These are phyloP conservation scores for Trebouxia gelatinosa DNA, from an alignment of 163 green algal genomes.

Conservation along the genomic window DNA sequence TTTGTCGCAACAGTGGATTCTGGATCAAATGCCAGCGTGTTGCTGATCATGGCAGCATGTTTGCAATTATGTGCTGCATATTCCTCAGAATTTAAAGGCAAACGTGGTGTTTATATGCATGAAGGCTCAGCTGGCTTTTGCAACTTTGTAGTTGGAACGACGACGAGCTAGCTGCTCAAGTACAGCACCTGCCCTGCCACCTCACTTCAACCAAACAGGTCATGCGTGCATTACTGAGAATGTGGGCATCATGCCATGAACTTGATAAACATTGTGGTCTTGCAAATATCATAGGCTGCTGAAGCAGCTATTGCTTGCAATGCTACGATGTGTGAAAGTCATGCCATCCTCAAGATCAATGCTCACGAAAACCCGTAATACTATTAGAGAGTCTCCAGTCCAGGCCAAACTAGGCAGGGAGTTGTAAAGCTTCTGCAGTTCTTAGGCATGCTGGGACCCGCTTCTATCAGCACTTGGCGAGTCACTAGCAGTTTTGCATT, in stretches of 20 bases:
- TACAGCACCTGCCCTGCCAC: constrained; percentile 4
- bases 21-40: constrained; percentile 18
- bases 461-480: constrained; percentile 4
- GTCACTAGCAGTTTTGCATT: neutral
- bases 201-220: constrained; percentile 24
- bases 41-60: constrained; percentile 17
- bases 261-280: neutral
- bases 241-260: constrained; percentile 6
- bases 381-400: neutral
- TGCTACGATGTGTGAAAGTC: constrained; percentile 13
- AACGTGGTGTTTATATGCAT: constrained; percentile 5
- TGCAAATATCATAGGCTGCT: constrained; percentile 21
- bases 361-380: neutral
- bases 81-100: constrained; percentile 11
- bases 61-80: constrained; percentile 16
- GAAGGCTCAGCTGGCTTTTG: constrained; percentile 13
- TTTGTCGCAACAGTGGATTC: constrained; percentile 5
- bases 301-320: constrained; percentile 15
- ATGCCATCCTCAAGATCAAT: neutral
- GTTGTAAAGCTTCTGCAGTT: constrained; percentile 13
- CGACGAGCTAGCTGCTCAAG: constrained; percentile 10
- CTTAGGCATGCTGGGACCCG: constrained; percentile 13
- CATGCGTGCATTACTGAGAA: constrained; percentile 12
- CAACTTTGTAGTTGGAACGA: neutral
- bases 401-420: neutral